Evolutionary conservation across 192 early-diverging fungal genomes (phyloP).

Genomic region (Allomyces javanicus): DNA sequence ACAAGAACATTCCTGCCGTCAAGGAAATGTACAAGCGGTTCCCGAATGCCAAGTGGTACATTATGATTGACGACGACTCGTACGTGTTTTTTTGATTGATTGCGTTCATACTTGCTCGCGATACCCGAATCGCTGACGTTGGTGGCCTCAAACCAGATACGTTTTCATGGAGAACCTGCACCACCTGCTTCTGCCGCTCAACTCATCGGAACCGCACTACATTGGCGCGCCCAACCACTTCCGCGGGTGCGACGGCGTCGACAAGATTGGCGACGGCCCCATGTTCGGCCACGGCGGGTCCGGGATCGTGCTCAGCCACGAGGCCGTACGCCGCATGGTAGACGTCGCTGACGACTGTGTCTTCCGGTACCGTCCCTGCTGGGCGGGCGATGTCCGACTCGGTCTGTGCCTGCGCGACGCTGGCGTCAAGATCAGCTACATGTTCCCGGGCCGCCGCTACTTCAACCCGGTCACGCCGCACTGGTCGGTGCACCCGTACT

Average conservation of each 20-base stretch:
- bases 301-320: slow-evolving; percentile 29
- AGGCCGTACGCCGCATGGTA: slow-evolving; percentile 19
- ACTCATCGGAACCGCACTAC: slow-evolving; percentile 19
- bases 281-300: slow-evolving; percentile 36
- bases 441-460: background rate
- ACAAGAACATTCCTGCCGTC: background rate
- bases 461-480: background rate
- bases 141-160: background rate
- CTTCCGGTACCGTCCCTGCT: slow-evolving; percentile 23
- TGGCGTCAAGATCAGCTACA: slow-evolving; percentile 13
- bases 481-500: slow-evolving; percentile 3
- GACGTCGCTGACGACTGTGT: slow-evolving; percentile 18
- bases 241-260: slow-evolving; percentile 29
- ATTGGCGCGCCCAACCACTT: slow-evolving; percentile 17
- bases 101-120: no score
- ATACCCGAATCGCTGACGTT: no score
- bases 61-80: slow-evolving; percentile 47
- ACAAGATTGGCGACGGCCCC: slow-evolving; percentile 17
- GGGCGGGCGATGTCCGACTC: slow-evolving; percentile 35
- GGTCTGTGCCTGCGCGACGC: slow-evolving; percentile 32
- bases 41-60: slow-evolving; percentile 36
- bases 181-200: slow-evolving; percentile 8
- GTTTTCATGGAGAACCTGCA: slow-evolving; percentile 18
- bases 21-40: slow-evolving; percentile 14
- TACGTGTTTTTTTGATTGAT: slow-evolving; percentile 19